phyloP scores from a whole-genome alignment of 495 filamentous ascomycete species.

The Daldinia grandis region DNA sequence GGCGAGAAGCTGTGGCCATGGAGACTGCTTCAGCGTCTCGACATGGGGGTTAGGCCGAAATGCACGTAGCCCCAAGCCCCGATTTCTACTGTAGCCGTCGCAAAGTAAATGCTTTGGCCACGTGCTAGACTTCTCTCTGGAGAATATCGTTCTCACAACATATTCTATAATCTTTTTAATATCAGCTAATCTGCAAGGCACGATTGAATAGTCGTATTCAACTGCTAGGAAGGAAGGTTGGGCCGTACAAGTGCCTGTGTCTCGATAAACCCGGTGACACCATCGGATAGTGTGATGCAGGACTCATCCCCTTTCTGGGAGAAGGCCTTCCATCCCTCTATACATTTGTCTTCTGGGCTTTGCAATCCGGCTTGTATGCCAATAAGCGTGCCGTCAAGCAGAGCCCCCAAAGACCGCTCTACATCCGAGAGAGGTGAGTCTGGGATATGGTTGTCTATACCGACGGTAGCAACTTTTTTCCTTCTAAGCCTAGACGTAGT shows the following conservation, averaged over 20 bases:
- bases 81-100: conserved; percentile 70
- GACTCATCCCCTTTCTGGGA: conserved; percentile 68
- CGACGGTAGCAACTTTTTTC: conserved; percentile 57
- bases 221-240: conserved; percentile 8
- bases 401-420: conserved; percentile 54
- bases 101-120: conserved; percentile 77
- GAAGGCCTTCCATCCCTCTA: conserved; percentile 69
- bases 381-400: conserved; percentile 76
- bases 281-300: conserved; percentile 59
- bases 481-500: conserved; percentile 53
- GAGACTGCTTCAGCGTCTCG: conserved; percentile 68
- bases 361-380: conserved; percentile 55
- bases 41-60: conserved; percentile 75
- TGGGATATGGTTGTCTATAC: conserved; percentile 39
- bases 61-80: conserved; percentile 57
- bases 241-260: conserved; percentile 46
- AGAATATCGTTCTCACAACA: conserved; percentile 79
- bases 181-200: conserved; percentile 38
- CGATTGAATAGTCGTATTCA: neutral
- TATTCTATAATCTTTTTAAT: conserved; percentile 79
- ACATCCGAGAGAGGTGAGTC: conserved; percentile 43
- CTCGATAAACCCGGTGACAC: conserved; percentile 50
- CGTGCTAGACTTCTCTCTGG: conserved; percentile 55
- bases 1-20: conserved; percentile 76
- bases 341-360: conserved; percentile 52